phyloP scores from a whole-genome alignment of 805 yeast species.

The Candida anglica region DNA sequence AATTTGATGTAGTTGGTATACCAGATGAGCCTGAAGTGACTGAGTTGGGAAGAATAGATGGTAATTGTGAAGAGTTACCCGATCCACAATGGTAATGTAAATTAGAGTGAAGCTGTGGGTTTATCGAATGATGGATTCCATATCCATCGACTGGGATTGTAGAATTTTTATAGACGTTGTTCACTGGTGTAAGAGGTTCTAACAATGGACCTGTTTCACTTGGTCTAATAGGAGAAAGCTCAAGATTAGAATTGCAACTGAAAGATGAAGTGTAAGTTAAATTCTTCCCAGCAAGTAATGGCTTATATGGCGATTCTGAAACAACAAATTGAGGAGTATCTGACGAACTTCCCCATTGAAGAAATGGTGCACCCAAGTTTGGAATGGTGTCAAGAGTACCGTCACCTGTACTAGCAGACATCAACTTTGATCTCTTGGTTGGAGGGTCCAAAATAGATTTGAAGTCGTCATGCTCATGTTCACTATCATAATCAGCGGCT shows the following conservation, averaged over 20 bases:
- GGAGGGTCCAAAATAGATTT: constrained; percentile 8
- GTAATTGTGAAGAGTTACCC: neutral
- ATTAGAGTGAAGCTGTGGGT: constrained; percentile 9
- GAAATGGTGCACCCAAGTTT: constrained; percentile 10
- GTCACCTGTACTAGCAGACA: too few relatives aligned
- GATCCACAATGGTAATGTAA: constrained; percentile 4
- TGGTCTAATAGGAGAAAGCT: constrained; percentile 55
- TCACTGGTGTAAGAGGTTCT: constrained; percentile 60
- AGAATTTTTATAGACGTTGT: constrained; percentile 10
- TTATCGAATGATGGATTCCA: constrained; percentile 6
- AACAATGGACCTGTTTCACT: constrained; percentile 62
- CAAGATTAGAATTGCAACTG: constrained; percentile 62
- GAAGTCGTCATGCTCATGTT: constrained; percentile 8
- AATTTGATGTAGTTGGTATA: too few relatives aligned
- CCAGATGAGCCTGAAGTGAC: too few relatives aligned
- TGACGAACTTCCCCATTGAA: constrained; percentile 3
- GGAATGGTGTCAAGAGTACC: constrained; percentile 6
- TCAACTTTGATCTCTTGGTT: constrained; percentile 10
- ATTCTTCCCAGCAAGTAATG: constrained; percentile 36
- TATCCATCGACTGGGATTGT: constrained; percentile 4
- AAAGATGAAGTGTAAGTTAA: constrained; percentile 60
- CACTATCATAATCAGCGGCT: constrained; percentile 6
- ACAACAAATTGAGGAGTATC: constrained; percentile 19
- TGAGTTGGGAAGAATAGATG: too few relatives aligned
- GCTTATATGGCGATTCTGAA: constrained; percentile 36